A percentile compares a stretch with the other conserved stretches of the same genome.
phyloP scores from a whole-genome alignment of 2,329 filamentous ascomycete species.

The Microthyrium microscopicum region DNA sequence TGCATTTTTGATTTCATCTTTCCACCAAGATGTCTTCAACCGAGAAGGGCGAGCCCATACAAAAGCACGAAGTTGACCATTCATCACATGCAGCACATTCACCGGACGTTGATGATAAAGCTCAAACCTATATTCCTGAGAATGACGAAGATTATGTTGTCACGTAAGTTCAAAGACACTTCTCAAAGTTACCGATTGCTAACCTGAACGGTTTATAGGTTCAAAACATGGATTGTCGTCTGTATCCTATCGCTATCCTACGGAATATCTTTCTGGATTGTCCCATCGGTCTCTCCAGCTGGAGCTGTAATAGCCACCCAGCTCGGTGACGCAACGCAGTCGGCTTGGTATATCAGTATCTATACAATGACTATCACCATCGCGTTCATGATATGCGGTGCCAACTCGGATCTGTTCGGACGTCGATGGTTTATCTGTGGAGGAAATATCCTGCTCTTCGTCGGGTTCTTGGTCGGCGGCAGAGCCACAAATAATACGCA shows the following conservation, averaged over 20 bases:
- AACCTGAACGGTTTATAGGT: too few relatives aligned
- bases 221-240: conserved; percentile 16
- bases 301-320: conserved; percentile 10
- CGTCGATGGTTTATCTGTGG: conserved; percentile 10
- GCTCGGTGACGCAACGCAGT: conserved; percentile 11
- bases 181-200: background rate
- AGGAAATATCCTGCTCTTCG: conserved; percentile 8
- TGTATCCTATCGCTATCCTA: conserved; percentile 14
- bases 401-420: conserved; percentile 10
- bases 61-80: too few relatives aligned
- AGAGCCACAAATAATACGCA: conserved; percentile 8
- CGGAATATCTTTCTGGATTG: conserved; percentile 17
- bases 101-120: too few relatives aligned
- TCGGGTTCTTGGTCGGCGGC: conserved; percentile 9
- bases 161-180: conserved; percentile 19
- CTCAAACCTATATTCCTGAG: conserved; percentile 15
- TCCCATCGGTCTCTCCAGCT: conserved; percentile 14
- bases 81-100: too few relatives aligned
- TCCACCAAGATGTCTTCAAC: too few relatives aligned
- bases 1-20: too few relatives aligned
- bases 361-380: conserved; percentile 5
- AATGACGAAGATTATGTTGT: conserved; percentile 22
- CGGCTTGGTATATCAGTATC: conserved; percentile 11
- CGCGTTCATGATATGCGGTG: conserved; percentile 6
- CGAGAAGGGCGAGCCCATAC: too few relatives aligned